Base-by-base conservation (phyloP, 768 basidiomycete genomes). In the Panus rudis region DNA sequence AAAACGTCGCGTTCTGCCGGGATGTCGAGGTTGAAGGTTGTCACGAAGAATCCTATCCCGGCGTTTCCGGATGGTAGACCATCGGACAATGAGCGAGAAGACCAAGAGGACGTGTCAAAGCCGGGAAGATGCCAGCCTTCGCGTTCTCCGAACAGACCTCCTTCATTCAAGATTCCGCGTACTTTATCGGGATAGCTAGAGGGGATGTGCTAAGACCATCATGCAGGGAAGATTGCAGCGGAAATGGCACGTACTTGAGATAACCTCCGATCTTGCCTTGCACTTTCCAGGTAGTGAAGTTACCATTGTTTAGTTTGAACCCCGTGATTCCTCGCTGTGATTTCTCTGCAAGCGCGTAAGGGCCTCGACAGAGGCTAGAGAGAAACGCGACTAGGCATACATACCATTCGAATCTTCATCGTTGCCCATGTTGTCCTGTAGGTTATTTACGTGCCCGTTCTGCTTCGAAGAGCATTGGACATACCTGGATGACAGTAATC, bases 21-120 rank as follows among this genome's bases (percentile, higher is more conserved):
- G 23, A 90, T 67, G 33, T 72, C 54, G 28, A 91, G 63, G 12
- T 75, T 64, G 60, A 92, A 85, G 0, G 76, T 82, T 5, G 86
- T 80, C 17, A 84, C 72, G 56, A 89, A 91, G 66, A 91, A 90
- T 6, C 88, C 89, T 20, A 89, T 73, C 13, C 89, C 89, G 4
- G 88, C 76, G 13, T 59, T 47, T 6, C 64, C 64, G 31, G 65
- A 58, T 0, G 82, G 82, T 17, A 88, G 67, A 4, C 85, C 84
- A 17, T 67, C 52, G 3, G 72, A 63, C 11, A 86, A 67, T 20
- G 79, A 68, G 40, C 84, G 74, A 6, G 60, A 42, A 1, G 57
- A 54, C 86, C 88, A 91, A 2, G 60, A 61, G 1, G 77, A 73
- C 6, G 68, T 78, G 44, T 84, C 68, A 60, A 79, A 88, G 11